Conservation (phyloP, 139 green algal genomes). For the Haematococcus lacustris region DNA sequence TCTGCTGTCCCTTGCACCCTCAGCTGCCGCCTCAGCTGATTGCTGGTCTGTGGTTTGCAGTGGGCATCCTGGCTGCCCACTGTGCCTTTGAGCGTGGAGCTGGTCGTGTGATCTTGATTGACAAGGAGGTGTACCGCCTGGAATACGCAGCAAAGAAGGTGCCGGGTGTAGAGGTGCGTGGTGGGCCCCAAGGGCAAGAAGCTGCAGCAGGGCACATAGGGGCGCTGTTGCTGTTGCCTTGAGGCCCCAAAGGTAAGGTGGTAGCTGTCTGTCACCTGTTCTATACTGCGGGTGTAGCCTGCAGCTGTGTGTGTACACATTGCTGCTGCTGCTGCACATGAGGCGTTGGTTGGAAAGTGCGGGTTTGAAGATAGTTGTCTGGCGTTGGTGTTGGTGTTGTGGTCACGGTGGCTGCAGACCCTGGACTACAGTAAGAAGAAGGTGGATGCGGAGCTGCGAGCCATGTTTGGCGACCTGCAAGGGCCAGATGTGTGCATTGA, state of each 20-base stretch:
- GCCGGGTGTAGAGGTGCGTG: conserved; percentile 17
- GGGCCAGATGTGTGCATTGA: conserved; percentile 65
- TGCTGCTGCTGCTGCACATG: too few species aligned
- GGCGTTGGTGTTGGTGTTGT: too few species aligned
- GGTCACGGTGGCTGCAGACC: neutral
- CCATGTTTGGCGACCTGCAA: conserved; percentile 2
- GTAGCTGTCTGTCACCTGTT: too few species aligned
- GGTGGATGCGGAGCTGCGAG: conserved; percentile 13
- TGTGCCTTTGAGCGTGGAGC: conserved; percentile 46
- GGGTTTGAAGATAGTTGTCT: too few species aligned
- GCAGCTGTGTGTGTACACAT: too few species aligned
- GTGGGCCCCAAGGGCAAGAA: neutral
- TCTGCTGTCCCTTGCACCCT: too few species aligned
- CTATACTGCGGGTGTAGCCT: too few species aligned
- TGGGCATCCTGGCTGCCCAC: conserved; percentile 65
- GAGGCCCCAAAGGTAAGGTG: too few species aligned
- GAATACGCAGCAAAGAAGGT: conserved; percentile 25
- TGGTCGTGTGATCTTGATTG: conserved; percentile 53
- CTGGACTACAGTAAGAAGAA: conserved; percentile 10
- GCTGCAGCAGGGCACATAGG: too few species aligned
- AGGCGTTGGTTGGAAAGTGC: too few species aligned
- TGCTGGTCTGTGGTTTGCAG: conserved; percentile 18
- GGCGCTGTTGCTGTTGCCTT: too few species aligned
- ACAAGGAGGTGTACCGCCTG: conserved; percentile 50
- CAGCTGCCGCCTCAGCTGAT: too few species aligned